Percentiles rank a stretch among this genome's conserved stretches.
Conservation (phyloP, 1,284 basidiomycete genomes). For the Cutaneotrichosporon arboriforme region DNA sequence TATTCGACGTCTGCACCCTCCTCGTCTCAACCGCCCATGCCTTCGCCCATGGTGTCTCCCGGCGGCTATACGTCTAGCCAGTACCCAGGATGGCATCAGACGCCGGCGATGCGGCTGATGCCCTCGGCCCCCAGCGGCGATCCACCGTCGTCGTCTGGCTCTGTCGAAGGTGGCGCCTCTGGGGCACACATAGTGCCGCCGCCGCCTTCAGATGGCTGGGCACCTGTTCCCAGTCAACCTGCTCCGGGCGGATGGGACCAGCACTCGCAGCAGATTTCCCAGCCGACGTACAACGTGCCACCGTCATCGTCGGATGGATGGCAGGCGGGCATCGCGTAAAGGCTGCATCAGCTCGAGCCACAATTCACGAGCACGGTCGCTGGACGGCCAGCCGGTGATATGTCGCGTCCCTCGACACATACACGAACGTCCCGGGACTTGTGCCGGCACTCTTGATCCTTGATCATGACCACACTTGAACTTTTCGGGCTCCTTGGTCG, state of each 20-base stretch:
- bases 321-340: constrained; percentile 16
- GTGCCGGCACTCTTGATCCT: no score
- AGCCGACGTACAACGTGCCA: constrained; percentile 1
- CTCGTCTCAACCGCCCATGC: constrained; percentile 6
- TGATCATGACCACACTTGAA: no score
- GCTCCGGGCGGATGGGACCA: constrained; percentile 12
- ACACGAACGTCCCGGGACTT: background rate
- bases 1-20: constrained; percentile 1
- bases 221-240: background rate
- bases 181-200: constrained; percentile 6
- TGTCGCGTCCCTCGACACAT: no score
- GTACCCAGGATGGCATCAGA: constrained; percentile 15
- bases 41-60: constrained; percentile 17
- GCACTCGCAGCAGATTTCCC: constrained; percentile 13
- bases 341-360: background rate
- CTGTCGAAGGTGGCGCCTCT: constrained; percentile 12
- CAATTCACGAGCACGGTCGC: background rate
- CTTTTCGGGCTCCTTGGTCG: constrained; percentile 1
- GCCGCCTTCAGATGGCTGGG: constrained; percentile 9
- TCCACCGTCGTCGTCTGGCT: constrained; percentile 16
- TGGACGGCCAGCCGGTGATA: background rate
- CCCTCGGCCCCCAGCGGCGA: constrained; percentile 3
- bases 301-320: constrained; percentile 9
- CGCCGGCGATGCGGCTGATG: constrained; percentile 10
- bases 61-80: constrained; percentile 4